These are phyloP conservation scores for Calonectria multiphialidica DNA, from an alignment of 2,329 filamentous ascomycete species.

Conservation along the genomic window DNA sequence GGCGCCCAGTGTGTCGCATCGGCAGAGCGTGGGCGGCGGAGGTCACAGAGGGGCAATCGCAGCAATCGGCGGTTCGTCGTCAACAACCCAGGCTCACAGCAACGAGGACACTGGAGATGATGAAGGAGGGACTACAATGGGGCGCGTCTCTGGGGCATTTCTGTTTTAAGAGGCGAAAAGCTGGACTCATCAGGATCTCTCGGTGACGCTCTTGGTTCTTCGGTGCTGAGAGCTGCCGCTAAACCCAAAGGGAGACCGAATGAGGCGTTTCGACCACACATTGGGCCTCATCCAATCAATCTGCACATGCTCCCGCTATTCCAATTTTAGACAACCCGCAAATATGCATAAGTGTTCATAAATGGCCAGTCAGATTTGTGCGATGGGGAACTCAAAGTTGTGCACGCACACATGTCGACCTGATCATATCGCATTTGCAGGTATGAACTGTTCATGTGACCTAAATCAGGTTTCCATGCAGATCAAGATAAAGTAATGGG, in stretches of 20 bases:
- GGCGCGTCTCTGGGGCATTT: not conserved
- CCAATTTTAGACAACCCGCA: not conserved
- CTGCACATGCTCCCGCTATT: conserved; percentile 36
- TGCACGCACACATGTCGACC: not conserved
- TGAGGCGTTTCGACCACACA: conserved; percentile 10
- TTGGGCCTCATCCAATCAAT: conserved; percentile 31
- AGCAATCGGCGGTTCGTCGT: not conserved
- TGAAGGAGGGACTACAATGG: not conserved
- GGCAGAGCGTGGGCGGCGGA: not conserved
- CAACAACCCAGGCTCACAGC: conserved; percentile 1
- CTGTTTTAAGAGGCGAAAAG: conserved; percentile 15
- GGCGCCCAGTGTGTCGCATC: conserved; percentile 1
- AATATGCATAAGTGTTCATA: not conserved
- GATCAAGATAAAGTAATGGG: not conserved
- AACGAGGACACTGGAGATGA: conserved; percentile 3
- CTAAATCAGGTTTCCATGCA: not conserved
- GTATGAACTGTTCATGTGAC: not conserved
- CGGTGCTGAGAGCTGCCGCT: conserved; percentile 29
- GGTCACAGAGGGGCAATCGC: not conserved
- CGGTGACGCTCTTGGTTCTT: conserved; percentile 43
- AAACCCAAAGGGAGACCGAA: conserved; percentile 44
- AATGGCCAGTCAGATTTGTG: not conserved
- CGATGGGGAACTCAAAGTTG: not conserved
- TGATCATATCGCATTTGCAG: not conserved
- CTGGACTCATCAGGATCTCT: conserved; percentile 35